Base-by-base conservation (phyloP, 345 rosid species). In the Euphorbia tirucalli region DNA sequence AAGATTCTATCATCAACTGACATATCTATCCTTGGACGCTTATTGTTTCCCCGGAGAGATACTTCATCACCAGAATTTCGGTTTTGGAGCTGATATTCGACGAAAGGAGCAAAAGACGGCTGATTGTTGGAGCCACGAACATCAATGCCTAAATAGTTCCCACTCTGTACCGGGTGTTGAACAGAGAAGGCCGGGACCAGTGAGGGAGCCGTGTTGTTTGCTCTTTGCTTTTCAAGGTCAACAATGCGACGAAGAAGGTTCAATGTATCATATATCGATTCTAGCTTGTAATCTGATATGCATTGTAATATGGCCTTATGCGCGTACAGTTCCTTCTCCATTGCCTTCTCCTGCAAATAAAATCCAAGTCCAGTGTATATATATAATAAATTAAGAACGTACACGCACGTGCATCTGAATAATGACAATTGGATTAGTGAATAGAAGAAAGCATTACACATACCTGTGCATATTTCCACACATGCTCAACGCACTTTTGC, bases 281-380 rank as follows among this genome's bases (percentile, higher is more conserved):
- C 81, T 19, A 82, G 61, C 67, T 72, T 67, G 73, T 69, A 68
- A 43, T 62, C 71, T 13, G 57, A 66, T 19, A 78, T 52, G 62
- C 77, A 82, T 75, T 73, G 65, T 7, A 54, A 52, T 7, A 69
- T 52, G 22, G 75, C 35, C 48, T 43, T 79, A 4, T 68, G 21
- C 1, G 71, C 71, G 55, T 66, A 54, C 25, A 80, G 6, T 68
- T 63, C 67, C 1, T 63, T 32, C 24, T 65, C 71, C 0, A 11
- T 30, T 22, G 74, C 80, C 69, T 69, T 32, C 5, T 35, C 27
- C 88, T 85, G 81, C 58, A 67, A 25, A 18, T 32, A 8, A 52
- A 32, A n/a, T 10, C 16, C 57, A 32, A 6, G 11, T 22, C 37
- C 50, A 13, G 28, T 21, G 1, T 30, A 65, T 44, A n/a, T n/a